A percentile compares a stretch with the other conserved stretches of the same genome.
phyloP scores from a whole-genome alignment of 2,329 filamentous ascomycete species.

The Fusarium sp. region DNA sequence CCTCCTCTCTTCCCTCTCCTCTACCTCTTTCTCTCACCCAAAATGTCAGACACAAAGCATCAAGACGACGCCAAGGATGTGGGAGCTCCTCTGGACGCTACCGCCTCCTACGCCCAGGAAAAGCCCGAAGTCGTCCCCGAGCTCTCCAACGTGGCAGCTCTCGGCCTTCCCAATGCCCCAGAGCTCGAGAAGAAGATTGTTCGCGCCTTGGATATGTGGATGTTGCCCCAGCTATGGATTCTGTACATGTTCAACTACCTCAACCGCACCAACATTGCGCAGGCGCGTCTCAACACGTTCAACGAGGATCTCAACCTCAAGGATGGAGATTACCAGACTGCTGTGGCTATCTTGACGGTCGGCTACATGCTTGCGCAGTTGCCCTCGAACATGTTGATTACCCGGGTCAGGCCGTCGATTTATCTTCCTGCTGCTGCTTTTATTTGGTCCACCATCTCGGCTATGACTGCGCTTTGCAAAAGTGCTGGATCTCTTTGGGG shows the following conservation, averaged over 20 bases:
- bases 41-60: constrained; percentile 30
- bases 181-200: constrained; percentile 39
- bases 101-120: constrained; percentile 18
- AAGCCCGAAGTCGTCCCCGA: constrained; percentile 14
- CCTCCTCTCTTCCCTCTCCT: neutral
- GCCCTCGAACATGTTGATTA: constrained; percentile 37
- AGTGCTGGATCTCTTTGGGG: constrained; percentile 30
- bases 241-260: constrained; percentile 43
- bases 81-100: neutral
- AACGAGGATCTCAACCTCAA: constrained; percentile 37
- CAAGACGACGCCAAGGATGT: neutral
- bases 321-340: constrained; percentile 38
- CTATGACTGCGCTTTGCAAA: constrained; percentile 26
- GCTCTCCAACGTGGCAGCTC: constrained; percentile 32
- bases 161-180: constrained; percentile 10
- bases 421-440: constrained; percentile 28
- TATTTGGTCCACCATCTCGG: constrained; percentile 30
- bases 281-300: constrained; percentile 32
- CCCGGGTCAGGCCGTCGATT: constrained; percentile 25
- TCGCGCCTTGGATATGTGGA: constrained; percentile 26
- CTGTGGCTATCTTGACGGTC: constrained; percentile 33
- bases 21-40: neutral
- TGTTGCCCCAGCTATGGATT: constrained; percentile 41
- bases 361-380: constrained; percentile 38
- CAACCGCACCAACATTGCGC: constrained; percentile 38